Percentiles rank a stretch among this genome's conserved stretches.
phyloP scores from a whole-genome alignment of 495 filamentous ascomycete genomes.

The Parachaetomium inaequale region DNA sequence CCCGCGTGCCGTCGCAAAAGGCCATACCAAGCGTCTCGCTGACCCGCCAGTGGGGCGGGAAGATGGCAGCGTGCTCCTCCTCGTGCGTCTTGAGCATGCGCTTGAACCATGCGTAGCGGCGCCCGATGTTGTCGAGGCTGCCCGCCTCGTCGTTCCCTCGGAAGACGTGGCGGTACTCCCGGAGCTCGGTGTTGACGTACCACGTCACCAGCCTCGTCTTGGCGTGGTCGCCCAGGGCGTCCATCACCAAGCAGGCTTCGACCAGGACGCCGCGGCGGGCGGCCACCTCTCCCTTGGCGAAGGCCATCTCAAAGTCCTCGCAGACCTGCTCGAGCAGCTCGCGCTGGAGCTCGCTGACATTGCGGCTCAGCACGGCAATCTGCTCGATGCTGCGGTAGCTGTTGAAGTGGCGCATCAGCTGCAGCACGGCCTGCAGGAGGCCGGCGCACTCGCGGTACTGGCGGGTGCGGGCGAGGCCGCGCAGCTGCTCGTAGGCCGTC shows the following conservation, averaged over 20 bases:
- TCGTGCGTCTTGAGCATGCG: constrained; percentile 95
- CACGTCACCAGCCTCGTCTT: constrained; percentile 79
- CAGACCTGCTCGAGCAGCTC: constrained; percentile 95
- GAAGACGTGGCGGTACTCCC: constrained; percentile 95
- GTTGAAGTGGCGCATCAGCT: constrained; percentile 98
- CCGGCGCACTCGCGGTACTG: constrained; percentile 97
- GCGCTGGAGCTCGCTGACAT: constrained; percentile 90
- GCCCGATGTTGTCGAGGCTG: constrained; percentile 92
- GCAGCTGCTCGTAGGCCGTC: constrained; percentile 94
- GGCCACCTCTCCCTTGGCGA: constrained; percentile 82
- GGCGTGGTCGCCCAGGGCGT: constrained; percentile 89
- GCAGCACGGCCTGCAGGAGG: constrained; percentile 89
- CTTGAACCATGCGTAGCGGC: constrained; percentile 94
- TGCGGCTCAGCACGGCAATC: constrained; percentile 88
- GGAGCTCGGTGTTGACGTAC: constrained; percentile 96
- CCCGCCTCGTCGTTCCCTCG: constrained; percentile 95
- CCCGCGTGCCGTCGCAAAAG: constrained; percentile 91
- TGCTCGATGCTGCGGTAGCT: constrained; percentile 97
- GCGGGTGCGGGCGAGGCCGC: constrained; percentile 72
- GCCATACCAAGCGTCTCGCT: constrained; percentile 86
- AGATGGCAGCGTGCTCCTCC: constrained; percentile 84
- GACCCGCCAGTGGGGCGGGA: constrained; percentile 83
- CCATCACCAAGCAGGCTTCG: constrained; percentile 91
- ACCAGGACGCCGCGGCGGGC: constrained; percentile 65
- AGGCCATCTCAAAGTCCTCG: constrained; percentile 94